These are phyloP conservation scores for Tremella yokohamensis DNA, from an alignment of 768 basidiomycete genomes.

Conservation along the genomic window DNA sequence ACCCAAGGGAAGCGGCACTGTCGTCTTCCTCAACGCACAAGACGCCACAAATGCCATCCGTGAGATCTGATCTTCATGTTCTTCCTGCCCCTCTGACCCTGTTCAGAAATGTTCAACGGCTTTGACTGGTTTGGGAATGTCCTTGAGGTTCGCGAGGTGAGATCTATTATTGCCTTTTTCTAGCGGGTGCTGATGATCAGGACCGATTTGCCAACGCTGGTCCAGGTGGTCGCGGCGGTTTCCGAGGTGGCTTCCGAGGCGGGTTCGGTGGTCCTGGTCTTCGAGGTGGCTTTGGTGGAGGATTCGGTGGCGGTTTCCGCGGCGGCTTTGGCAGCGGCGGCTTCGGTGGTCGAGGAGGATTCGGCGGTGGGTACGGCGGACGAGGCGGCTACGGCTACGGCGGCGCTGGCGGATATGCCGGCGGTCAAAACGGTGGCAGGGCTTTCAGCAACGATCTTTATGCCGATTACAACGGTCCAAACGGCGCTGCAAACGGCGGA, in stretches of 20 bases:
- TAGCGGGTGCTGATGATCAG: not conserved
- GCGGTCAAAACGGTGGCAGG: slow-evolving; percentile 57
- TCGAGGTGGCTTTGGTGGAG: slow-evolving; percentile 53
- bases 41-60: slow-evolving; percentile 90
- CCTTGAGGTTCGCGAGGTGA: slow-evolving; percentile 90
- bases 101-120: slow-evolving; percentile 86
- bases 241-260: slow-evolving; percentile 51
- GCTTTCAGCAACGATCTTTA: slow-evolving; percentile 80
- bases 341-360: slow-evolving; percentile 42
- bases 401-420: slow-evolving; percentile 46
- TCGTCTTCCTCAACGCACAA: slow-evolving; percentile 85
- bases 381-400: slow-evolving; percentile 48
- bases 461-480: slow-evolving; percentile 87
- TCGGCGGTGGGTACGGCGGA: not conserved
- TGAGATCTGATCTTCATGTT: slow-evolving; percentile 53
- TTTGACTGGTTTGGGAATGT: slow-evolving; percentile 96
- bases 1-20: slow-evolving; percentile 95
- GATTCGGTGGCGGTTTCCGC: slow-evolving; percentile 57
- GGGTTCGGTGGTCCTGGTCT: slow-evolving; percentile 56
- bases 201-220: slow-evolving; percentile 15
- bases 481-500: slow-evolving; percentile 55
- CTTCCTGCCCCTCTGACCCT: not conserved
- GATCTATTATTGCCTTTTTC: slow-evolving; percentile 20
- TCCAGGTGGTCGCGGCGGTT: slow-evolving; percentile 46
- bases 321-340: slow-evolving; percentile 38